These are phyloP conservation scores for Pyropia yezoensis DNA, from an alignment of 23 red algal genomes.

Conservation along the genomic window DNA sequence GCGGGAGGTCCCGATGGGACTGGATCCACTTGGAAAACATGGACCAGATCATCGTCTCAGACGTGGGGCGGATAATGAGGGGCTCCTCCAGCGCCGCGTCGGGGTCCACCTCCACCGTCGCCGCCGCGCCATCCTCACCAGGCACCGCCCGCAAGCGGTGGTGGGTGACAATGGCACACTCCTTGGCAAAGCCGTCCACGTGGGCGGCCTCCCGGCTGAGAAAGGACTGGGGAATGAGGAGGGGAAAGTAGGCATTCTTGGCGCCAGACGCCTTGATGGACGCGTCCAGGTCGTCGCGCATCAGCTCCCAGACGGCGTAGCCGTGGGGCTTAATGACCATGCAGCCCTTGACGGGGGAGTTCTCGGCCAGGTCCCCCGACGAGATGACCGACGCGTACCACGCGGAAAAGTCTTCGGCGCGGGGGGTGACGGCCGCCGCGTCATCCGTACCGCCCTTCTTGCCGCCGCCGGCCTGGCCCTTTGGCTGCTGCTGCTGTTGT, in stretches of 20 bases:
- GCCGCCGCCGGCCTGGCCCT: too few species aligned
- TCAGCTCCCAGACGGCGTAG: constrained; percentile 81
- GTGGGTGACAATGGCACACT: constrained; percentile 96
- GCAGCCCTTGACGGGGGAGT: constrained; percentile 77
- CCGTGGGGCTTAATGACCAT: constrained; percentile 90
- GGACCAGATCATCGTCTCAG: constrained; percentile 94
- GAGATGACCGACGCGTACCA: constrained; percentile 93
- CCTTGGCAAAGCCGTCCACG: constrained; percentile 98
- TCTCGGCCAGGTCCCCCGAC: constrained; percentile 75
- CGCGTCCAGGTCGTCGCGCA: constrained; percentile 67
- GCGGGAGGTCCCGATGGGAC: constrained; percentile 87
- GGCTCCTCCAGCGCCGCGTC: constrained; percentile 81
- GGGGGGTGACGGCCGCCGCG: constrained; percentile 39
- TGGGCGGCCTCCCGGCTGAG: constrained; percentile 87
- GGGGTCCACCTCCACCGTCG: constrained; percentile 68
- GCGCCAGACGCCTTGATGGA: constrained; percentile 70
- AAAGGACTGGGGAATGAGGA: constrained; percentile 96
- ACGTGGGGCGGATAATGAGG: constrained; percentile 86
- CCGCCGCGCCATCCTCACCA: constrained; percentile 15
- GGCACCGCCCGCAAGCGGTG: constrained; percentile 68
- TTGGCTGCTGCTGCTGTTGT: too few species aligned
- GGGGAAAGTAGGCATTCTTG: constrained; percentile 92
- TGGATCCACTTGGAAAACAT: constrained; percentile 95
- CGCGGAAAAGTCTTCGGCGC: constrained; percentile 74
- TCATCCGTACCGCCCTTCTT: neutral